These are phyloP conservation scores for Corymbia calophylla DNA, from an alignment of 441 rosid species.

Conservation along the genomic window DNA sequence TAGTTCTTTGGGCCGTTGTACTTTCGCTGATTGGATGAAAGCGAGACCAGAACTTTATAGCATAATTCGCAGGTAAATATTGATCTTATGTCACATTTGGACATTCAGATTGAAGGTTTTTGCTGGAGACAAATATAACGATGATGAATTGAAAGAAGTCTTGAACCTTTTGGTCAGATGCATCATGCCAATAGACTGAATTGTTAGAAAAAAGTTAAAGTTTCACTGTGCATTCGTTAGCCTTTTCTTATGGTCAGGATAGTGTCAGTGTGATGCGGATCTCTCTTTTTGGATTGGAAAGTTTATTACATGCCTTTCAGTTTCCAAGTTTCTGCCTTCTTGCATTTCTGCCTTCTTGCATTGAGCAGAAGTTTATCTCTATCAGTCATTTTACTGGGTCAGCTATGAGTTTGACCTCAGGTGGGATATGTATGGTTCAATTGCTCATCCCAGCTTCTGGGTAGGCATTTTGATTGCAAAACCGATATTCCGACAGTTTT, in stretches of 20 bases:
- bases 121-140: background rate
- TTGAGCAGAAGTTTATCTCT: background rate
- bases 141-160: background rate
- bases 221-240: background rate
- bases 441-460: background rate
- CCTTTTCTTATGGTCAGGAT: background rate
- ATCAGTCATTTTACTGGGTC: background rate
- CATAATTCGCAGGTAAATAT: slow-evolving; percentile 82
- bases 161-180: background rate
- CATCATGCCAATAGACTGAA: background rate
- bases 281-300: background rate
- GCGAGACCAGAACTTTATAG: slow-evolving; percentile 99
- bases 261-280: background rate
- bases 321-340: slow-evolving; percentile 1
- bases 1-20: slow-evolving; percentile 65
- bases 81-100: background rate
- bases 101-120: background rate
- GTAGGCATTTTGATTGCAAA: background rate
- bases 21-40: slow-evolving; percentile 99
- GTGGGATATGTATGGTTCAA: background rate
- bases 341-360: background rate
- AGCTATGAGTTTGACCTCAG: background rate
- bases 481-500: background rate
- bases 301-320: background rate
- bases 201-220: background rate